These are phyloP conservation scores for Adiantum capillusveneris DNA, from an alignment of 75 land plant genomes.

Conservation along the genomic window DNA sequence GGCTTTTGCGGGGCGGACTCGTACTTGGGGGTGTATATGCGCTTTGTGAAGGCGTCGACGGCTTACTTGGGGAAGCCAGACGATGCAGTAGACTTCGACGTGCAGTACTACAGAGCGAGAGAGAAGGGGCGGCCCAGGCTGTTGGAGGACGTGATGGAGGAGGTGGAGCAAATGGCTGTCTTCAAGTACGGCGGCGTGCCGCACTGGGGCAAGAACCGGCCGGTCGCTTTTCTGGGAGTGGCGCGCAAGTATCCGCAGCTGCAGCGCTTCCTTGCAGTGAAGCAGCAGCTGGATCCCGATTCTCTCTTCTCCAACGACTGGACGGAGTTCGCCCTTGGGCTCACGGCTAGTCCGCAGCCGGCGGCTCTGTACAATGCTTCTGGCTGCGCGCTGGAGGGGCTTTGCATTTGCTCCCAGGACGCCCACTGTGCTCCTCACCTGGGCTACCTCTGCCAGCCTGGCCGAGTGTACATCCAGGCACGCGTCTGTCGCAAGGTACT, in stretches of 20 bases:
- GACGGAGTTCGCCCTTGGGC: slow-evolving; percentile 10
- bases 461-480: too few relatives aligned
- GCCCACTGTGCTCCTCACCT: too few relatives aligned
- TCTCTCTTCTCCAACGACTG: slow-evolving; percentile 16
- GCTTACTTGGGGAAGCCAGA: slow-evolving; percentile 13
- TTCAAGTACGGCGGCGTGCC: slow-evolving; percentile 22
- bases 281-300: slow-evolving; percentile 8
- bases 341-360: too few relatives aligned
- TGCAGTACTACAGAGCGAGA: slow-evolving; percentile 7
- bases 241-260: not conserved
- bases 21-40: slow-evolving; percentile 1
- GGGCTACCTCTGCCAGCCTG: too few relatives aligned
- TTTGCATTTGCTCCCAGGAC: too few relatives aligned
- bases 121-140: slow-evolving; percentile 2
- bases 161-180: slow-evolving; percentile 28
- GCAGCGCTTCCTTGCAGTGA: not conserved
- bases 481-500: too few relatives aligned
- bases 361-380: too few relatives aligned
- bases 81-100: slow-evolving; percentile 14
- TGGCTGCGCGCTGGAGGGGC: too few relatives aligned
- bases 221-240: not conserved
- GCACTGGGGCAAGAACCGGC: slow-evolving; percentile 31
- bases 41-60: slow-evolving; percentile 13
- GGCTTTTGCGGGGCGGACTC: slow-evolving; percentile 7
- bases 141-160: slow-evolving; percentile 17